phyloP scores from a whole-genome alignment of 2,329 filamentous ascomycete species.

The Delphinella strobiligena region DNA sequence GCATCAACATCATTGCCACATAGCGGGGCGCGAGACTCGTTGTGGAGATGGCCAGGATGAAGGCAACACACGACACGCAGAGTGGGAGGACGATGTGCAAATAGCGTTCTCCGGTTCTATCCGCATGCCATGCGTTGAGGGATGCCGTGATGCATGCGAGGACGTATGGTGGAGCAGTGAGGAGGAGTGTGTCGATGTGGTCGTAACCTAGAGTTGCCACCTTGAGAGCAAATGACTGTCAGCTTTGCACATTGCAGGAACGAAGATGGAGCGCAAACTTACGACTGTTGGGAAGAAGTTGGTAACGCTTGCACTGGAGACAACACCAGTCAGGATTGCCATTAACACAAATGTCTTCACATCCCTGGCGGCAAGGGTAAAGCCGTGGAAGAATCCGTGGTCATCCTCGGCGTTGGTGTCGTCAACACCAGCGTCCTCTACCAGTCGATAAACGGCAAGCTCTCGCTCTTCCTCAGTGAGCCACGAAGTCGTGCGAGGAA shows the following conservation, averaged over 20 bases:
- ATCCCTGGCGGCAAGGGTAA: conserved; percentile 20
- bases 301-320: conserved; percentile 21
- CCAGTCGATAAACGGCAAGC: conserved; percentile 19
- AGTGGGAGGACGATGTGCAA: conserved; percentile 24
- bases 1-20: conserved; percentile 25
- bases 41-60: conserved; percentile 19
- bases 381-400: conserved; percentile 20
- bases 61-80: conserved; percentile 17
- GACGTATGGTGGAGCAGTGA: conserved; percentile 24
- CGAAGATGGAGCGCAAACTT: neutral
- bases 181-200: conserved; percentile 19
- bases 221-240: conserved; percentile 7
- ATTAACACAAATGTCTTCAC: conserved; percentile 24
- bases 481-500: conserved; percentile 22
- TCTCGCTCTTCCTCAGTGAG: conserved; percentile 19
- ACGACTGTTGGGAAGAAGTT: conserved; percentile 21
- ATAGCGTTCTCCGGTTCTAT: conserved; percentile 28
- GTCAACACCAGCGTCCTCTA: conserved; percentile 22
- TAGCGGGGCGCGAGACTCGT: conserved; percentile 19
- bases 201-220: conserved; percentile 23
- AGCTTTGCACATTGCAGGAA: conserved; percentile 6
- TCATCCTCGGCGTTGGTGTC: conserved; percentile 16
- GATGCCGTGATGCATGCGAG: conserved; percentile 22
- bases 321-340: conserved; percentile 24
- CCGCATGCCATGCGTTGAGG: conserved; percentile 26